Evolutionary conservation across 148 eudicot species (phyloP).

Genomic region (Vaccinium darrowii): DNA sequence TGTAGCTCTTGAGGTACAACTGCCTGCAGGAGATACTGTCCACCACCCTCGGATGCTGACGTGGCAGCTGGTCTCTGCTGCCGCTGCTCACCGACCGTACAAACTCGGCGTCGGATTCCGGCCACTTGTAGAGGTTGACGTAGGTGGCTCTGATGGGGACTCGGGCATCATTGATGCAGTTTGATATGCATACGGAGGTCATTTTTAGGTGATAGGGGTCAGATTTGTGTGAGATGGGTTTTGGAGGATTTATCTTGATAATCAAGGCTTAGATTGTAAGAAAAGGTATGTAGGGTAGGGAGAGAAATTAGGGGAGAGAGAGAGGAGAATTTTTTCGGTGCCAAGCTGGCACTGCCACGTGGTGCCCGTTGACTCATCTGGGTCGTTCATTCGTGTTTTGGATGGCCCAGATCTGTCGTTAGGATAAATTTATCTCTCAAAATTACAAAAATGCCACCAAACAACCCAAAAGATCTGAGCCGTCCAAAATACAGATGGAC

Average conservation of each 20-base stretch:
- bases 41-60: conserved; percentile 32
- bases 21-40: conserved; percentile 66
- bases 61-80: neutral
- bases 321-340: neutral
- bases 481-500: too few relatives aligned
- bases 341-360: too few relatives aligned
- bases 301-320: neutral
- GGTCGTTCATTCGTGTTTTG: too few relatives aligned
- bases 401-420: too few relatives aligned
- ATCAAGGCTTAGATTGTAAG: neutral
- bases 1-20: conserved; percentile 59
- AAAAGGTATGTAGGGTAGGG: neutral
- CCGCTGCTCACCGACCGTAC: conserved; percentile 20
- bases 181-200: conserved; percentile 60
- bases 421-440: too few relatives aligned
- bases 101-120: conserved; percentile 48
- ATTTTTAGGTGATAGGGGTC: conserved; percentile 17
- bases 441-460: too few relatives aligned
- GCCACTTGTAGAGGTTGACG: conserved; percentile 47
- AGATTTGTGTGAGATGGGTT: neutral
- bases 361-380: too few relatives aligned
- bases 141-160: conserved; percentile 36
- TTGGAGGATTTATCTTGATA: neutral
- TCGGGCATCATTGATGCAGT: conserved; percentile 33
- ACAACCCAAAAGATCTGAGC: too few relatives aligned